These are phyloP conservation scores for Nicotiana obtusifolia DNA, from an alignment of 257 asterid species.

Conservation along the genomic window DNA sequence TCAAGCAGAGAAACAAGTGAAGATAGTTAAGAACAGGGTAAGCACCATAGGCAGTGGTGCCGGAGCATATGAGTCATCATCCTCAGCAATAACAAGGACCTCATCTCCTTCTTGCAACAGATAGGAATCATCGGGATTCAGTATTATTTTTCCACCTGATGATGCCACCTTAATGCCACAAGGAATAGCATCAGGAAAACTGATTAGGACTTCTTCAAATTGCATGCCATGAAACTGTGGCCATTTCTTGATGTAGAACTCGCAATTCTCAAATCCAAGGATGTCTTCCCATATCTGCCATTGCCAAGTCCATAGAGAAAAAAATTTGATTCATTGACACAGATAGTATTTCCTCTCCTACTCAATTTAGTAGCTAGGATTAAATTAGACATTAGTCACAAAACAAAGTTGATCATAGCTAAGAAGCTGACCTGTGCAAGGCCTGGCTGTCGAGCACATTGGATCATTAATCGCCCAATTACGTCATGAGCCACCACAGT, in stretches of 20 bases:
- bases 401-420: not conserved
- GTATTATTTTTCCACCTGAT: conserved; percentile 67
- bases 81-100: conserved; percentile 90
- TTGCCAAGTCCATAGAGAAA: conserved; percentile 18
- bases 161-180: conserved; percentile 89
- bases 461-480: conserved; percentile 89
- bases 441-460: conserved; percentile 95
- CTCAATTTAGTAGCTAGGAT: not conserved
- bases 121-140: conserved; percentile 80
- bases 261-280: conserved; percentile 90
- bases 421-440: conserved; percentile 78
- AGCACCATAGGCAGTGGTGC: conserved; percentile 69
- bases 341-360: not conserved
- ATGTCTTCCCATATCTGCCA: conserved; percentile 91
- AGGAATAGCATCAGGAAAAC: conserved; percentile 89
- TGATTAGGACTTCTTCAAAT: conserved; percentile 78
- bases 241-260: conserved; percentile 82
- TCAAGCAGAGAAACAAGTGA: not conserved
- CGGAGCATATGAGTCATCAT: conserved; percentile 81
- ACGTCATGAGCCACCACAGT: conserved; percentile 96
- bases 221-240: conserved; percentile 75
- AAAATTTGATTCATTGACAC: conserved; percentile 7
- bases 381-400: not conserved
- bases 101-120: conserved; percentile 84
- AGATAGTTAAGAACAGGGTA: conserved; percentile 28